These are phyloP conservation scores for Vigna angularis DNA, from an alignment of 306 rosid genomes.

Conservation along the genomic window DNA sequence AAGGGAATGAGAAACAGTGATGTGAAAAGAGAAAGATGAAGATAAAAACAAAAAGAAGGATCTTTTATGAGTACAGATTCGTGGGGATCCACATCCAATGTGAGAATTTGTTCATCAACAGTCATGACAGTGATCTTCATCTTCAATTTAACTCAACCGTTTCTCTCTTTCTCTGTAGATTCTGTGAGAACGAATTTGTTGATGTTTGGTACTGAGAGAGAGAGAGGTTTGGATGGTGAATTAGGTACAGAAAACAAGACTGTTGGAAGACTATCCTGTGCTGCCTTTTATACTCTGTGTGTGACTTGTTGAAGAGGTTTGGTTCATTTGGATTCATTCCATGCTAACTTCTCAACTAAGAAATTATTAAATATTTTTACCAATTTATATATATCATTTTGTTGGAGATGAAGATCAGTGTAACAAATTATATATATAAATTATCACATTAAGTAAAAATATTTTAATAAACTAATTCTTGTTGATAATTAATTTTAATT, in stretches of 20 bases:
- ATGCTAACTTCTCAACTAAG: not conserved
- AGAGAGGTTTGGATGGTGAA: not conserved
- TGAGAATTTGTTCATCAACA: slow-evolving; percentile 78
- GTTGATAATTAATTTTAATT: too few relatives aligned
- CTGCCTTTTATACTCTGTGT: not conserved
- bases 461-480: too few relatives aligned
- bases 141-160: not conserved
- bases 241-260: slow-evolving; percentile 10
- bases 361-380: not conserved
- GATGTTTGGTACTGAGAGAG: not conserved
- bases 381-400: too few relatives aligned
- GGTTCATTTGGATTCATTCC: not conserved
- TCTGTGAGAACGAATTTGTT: not conserved
- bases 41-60: slow-evolving; percentile 4
- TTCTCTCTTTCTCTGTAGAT: slow-evolving; percentile 26
- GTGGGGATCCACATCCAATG: slow-evolving; percentile 84
- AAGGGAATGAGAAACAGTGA: slow-evolving; percentile 31
- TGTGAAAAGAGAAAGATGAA: not conserved
- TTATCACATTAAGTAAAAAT: too few relatives aligned
- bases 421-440: too few relatives aligned
- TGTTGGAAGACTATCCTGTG: not conserved
- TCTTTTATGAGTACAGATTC: slow-evolving; percentile 73
- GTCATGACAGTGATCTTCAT: slow-evolving; percentile 98
- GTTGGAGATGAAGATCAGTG: too few relatives aligned
- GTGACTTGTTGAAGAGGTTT: slow-evolving; percentile 4